A percentile compares a stretch with the other conserved stretches of the same genome.
Evolutionary conservation across 140 eudicot species (phyloP).

Genomic region (Stevia rebaudiana): DNA sequence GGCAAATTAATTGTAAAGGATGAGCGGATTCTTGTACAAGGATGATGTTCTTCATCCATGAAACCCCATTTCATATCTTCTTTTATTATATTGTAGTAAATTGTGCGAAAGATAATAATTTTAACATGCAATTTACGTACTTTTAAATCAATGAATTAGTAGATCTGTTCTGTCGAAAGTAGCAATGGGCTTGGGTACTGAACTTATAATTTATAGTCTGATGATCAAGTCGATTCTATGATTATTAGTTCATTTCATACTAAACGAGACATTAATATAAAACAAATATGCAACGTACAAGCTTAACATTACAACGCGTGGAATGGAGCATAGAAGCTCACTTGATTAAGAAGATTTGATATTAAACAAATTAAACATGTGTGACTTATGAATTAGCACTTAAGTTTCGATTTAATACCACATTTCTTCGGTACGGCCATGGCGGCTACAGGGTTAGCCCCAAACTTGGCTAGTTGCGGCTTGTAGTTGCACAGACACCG

Average conservation of each 20-base stretch:
- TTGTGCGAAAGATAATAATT: not conserved
- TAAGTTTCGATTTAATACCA: constrained; percentile 26
- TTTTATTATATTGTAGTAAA: not conserved
- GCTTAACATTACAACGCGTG: not conserved
- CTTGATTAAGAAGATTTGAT: constrained; percentile 14
- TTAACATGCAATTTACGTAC: too few relatives aligned
- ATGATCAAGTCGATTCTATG: too few relatives aligned
- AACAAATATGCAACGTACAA: constrained; percentile 10
- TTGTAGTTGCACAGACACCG: constrained; percentile 53
- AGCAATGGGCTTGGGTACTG: too few relatives aligned
- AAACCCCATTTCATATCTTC: not conserved
- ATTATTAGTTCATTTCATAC: too few relatives aligned
- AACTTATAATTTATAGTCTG: too few relatives aligned
- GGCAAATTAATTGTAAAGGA: not conserved
- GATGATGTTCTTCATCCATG: not conserved
- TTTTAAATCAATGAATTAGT: too few relatives aligned
- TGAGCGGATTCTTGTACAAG: not conserved
- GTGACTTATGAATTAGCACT: constrained; percentile 8
- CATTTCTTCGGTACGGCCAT: constrained; percentile 58
- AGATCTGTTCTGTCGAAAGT: too few relatives aligned
- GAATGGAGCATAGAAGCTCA: constrained; percentile 25
- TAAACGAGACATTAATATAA: too few relatives aligned
- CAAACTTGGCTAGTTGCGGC: constrained; percentile 35
- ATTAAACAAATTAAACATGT: too few relatives aligned
- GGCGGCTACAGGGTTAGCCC: constrained; percentile 49